Evolutionary conservation across 257 asterid genomes (phyloP).

Genomic region (Lycium ferocissimum): DNA sequence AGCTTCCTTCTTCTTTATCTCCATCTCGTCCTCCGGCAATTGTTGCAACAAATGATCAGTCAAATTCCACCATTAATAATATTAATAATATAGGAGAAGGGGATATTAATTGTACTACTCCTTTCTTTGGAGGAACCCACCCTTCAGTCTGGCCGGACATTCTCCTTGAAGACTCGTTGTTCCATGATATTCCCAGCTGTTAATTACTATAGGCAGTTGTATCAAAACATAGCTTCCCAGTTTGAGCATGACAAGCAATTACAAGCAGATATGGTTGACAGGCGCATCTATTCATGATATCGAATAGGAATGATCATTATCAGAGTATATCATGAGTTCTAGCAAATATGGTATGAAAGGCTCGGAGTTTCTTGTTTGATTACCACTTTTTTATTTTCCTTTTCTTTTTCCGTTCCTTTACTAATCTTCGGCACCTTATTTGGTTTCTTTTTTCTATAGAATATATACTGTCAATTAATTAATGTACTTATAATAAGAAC

Average conservation of each 20-base stretch:
- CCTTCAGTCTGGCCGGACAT: slow-evolving; percentile 68
- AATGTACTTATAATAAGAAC: not conserved
- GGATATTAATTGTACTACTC: slow-evolving; percentile 52
- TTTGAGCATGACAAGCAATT: not conserved
- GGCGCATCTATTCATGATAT: not conserved
- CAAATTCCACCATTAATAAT: slow-evolving; percentile 23
- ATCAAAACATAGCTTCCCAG: not conserved
- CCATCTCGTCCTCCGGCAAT: slow-evolving; percentile 36
- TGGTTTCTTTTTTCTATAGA: not conserved
- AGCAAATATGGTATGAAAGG: slow-evolving; percentile 14
- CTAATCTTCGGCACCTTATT: not conserved
- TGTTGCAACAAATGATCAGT: slow-evolving; percentile 39
- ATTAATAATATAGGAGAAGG: slow-evolving; percentile 22
- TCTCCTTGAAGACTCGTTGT: slow-evolving; percentile 66
- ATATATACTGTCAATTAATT: slow-evolving; percentile 30
- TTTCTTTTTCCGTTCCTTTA: not conserved
- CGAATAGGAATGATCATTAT: not conserved
- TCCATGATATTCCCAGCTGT: slow-evolving; percentile 53
- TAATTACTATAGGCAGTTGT: not conserved
- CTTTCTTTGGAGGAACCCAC: slow-evolving; percentile 59
- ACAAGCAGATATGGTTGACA: not conserved
- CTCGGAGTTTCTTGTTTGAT: slow-evolving; percentile 38
- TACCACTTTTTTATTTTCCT: slow-evolving; percentile 19
- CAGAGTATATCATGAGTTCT: not conserved
- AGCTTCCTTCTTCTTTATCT: slow-evolving; percentile 36